Evolutionary conservation across 495 filamentous ascomycete genomes (phyloP), one percentile per base, ranked within the genome.

Genomic region (Penicillium malachiteum): DNA sequence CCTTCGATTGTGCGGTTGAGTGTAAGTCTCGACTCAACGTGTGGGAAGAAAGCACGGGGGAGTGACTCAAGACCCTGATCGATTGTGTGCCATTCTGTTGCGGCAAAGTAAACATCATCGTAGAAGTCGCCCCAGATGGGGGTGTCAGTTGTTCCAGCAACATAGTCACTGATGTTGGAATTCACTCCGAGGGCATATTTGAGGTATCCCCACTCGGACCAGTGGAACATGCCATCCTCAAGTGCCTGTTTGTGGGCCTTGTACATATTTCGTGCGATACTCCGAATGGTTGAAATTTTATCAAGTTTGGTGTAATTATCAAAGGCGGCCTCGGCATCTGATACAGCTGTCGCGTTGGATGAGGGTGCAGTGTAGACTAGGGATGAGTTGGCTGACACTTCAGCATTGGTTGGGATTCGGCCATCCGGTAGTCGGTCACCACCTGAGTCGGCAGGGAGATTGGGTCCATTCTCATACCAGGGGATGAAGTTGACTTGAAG

Each of bases 401-500:
- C 61, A 2, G 71, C 67, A 6, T 54, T 62, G 55, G 67, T 78
- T 9, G 64, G 73, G 11, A 74, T 77, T 35, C 63, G 80, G 45
- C 69, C 81, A 63, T 72, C 71, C 4, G 62, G 75, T 57, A 84
- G 66, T 48, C 81, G 81, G 57, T 80, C 71, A 0, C 83, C 82
- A 14, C 79, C 72, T 30, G 75, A 59, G 52, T 81, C 70, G 10
- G 76, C 71, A 5, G 83, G 73, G 0, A 77, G 69, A 52, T 88
- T 88, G 3, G 67, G 64, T 42, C 67, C 78, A 14, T 58, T 73
- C 59, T 89, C 82, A 32, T 82, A 68, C 78, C 81, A 89, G 0
- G 78, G 78, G 38, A 88, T 87, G 56, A 89, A 90, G 44, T 87
- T 80, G 35, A 90, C 81, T 35, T 71, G 71, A 5, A 83, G 73